Conservation (phyloP, 306 rosid genomes). For the Delonix regia region DNA sequence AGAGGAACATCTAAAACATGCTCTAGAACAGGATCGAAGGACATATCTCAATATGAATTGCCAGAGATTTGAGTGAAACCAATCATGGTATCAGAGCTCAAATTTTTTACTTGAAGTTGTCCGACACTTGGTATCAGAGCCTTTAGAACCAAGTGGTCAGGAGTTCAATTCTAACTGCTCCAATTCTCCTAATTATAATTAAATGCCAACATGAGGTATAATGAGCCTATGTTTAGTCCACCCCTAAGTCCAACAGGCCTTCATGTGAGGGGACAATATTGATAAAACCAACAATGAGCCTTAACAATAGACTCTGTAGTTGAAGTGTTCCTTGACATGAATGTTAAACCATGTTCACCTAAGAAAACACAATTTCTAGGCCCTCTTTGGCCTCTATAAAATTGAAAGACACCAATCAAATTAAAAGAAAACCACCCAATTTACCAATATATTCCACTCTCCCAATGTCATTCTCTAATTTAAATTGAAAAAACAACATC, state of each 20-base stretch:
- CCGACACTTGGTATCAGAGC: neutral
- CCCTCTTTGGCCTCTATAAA: constrained; percentile 14
- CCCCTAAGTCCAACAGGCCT: neutral
- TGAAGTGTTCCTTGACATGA: neutral
- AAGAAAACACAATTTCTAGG: constrained; percentile 6
- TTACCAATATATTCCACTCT: constrained; percentile 3
- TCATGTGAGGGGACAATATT: neutral
- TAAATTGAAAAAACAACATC: constrained; percentile 16
- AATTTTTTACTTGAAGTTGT: neutral
- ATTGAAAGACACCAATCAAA: neutral
- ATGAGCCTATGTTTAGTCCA: neutral
- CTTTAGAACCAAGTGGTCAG: neutral
- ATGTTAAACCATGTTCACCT: constrained; percentile 19
- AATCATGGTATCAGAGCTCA: neutral
- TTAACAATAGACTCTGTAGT: neutral
- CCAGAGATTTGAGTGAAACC: neutral
- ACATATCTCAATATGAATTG: constrained; percentile 16
- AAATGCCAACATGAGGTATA: neutral
- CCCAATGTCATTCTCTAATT: neutral
- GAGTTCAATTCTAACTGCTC: neutral
- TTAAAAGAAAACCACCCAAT: constrained; percentile 20
- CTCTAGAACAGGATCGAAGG: constrained; percentile 13
- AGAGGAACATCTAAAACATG: constrained; percentile 21
- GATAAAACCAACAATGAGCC: neutral
- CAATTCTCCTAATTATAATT: neutral